These are phyloP conservation scores for Leishmania guyanensis DNA, from an alignment of 208 protist genomes.

Conservation along the genomic window DNA sequence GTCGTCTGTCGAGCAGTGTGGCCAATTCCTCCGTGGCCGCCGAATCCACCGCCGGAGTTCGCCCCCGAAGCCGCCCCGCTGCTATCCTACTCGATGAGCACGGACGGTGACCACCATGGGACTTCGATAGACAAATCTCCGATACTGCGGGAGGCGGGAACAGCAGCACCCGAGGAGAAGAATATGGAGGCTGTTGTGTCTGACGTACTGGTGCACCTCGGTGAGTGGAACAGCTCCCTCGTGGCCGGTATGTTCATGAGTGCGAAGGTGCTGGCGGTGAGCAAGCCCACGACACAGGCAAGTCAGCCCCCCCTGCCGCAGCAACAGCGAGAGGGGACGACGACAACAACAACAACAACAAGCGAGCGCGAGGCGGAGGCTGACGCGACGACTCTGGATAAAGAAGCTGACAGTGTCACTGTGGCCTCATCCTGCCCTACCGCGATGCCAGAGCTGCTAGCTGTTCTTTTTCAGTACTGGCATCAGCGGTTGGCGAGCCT, in stretches of 20 bases:
- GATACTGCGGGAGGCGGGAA: not conserved
- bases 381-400: not conserved
- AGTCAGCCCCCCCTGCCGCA: not conserved
- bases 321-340: not conserved
- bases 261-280: not conserved
- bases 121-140: not conserved
- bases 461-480: conserved; percentile 24
- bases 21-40: conserved; percentile 4
- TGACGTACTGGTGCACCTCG: conserved; percentile 4
- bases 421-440: conserved; percentile 1
- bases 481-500: conserved; percentile 8
- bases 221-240: conserved; percentile 15
- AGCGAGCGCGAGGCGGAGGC: not conserved
- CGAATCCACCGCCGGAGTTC: not conserved
- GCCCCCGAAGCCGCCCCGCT: not conserved
- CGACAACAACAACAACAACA: not conserved
- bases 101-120: not conserved
- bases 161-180: not conserved
- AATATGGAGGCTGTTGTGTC: not conserved
- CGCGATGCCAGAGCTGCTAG: conserved; percentile 10
- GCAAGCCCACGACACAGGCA: not conserved
- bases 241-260: conserved; percentile 6
- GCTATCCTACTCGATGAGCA: conserved; percentile 1
- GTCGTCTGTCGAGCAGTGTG: conserved; percentile 16
- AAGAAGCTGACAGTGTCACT: not conserved